Conservation (phyloP, 108 stramenopile genomes). For the Conticribra weissflogii region DNA sequence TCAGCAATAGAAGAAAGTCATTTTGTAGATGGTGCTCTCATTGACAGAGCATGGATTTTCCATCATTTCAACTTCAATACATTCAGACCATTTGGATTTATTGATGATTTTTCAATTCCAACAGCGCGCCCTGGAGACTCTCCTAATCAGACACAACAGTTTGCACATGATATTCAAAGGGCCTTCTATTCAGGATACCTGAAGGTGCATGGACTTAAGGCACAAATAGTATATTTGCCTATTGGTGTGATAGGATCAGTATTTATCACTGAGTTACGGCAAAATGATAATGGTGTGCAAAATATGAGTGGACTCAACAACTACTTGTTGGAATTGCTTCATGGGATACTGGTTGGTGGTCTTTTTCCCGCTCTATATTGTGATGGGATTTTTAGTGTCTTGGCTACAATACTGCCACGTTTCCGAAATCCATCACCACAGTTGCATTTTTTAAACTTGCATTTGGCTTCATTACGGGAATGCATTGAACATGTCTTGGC, state of each 20-base stretch:
- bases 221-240: no score
- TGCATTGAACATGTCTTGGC: conserved; percentile 8
- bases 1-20: conserved; percentile 9
- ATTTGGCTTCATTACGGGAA: conserved; percentile 3
- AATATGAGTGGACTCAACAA: no score
- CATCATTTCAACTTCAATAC: conserved; percentile 28
- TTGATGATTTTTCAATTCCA: conserved; percentile 27
- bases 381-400: no score
- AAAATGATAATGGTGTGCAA: no score
- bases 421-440: conserved; percentile 1
- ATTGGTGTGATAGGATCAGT: conserved; percentile 30
- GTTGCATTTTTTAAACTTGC: neutral
- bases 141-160: neutral
- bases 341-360: no score
- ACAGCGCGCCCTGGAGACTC: conserved; percentile 11
- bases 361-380: no score
- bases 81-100: conserved; percentile 27
- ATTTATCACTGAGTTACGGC: conserved; percentile 23
- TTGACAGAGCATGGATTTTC: neutral
- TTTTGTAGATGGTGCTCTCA: conserved; percentile 11
- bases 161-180: no score
- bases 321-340: no score
- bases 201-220: conserved; percentile 17
- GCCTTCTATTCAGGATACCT: conserved; percentile 39
- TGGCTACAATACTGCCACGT: conserved; percentile 14